Percentiles rank a stretch among this genome's conserved stretches.
phyloP scores from a whole-genome alignment of 1,139 yeast genomes.

The Yarrowia galli region DNA sequence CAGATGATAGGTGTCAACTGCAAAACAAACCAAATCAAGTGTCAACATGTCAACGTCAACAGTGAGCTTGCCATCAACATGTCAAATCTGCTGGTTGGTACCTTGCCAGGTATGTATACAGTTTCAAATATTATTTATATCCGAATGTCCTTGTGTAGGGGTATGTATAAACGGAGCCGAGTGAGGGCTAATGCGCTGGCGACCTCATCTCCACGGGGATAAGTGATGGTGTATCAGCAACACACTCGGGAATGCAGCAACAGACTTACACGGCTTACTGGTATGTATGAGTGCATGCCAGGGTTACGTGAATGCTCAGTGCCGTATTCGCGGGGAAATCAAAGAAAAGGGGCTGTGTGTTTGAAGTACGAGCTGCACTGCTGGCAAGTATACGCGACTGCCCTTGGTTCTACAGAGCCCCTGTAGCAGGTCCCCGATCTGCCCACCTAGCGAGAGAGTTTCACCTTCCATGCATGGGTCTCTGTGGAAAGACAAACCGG shows the following conservation, averaged over 20 bases:
- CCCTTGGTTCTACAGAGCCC: background rate
- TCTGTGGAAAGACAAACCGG: background rate
- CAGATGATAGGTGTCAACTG: constrained; percentile 14
- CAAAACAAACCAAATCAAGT: background rate
- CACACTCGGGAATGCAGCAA: background rate
- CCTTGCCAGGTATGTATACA: constrained; percentile 7
- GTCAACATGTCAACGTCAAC: constrained; percentile 14
- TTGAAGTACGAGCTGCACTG: background rate
- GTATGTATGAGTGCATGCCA: background rate
- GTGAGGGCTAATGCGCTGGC: background rate
- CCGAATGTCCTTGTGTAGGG: constrained; percentile 6
- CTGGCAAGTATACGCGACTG: background rate
- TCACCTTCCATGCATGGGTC: constrained; percentile 17
- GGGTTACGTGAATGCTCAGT: too few relatives aligned
- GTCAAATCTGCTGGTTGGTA: constrained; percentile 1
- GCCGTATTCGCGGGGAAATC: background rate
- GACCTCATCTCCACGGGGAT: constrained; percentile 18
- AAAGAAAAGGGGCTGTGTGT: background rate
- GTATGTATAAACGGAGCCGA: background rate
- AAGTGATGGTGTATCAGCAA: background rate
- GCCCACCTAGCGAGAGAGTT: constrained; percentile 4
- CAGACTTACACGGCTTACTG: background rate
- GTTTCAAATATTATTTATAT: constrained; percentile 29
- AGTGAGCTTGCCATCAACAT: background rate
- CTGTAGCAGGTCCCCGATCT: background rate